Percentiles rank a stretch among this genome's conserved stretches.
These are phyloP conservation scores for Apiosordaria backusii DNA, from an alignment of 495 filamentous ascomycete species.

Conservation along the genomic window DNA sequence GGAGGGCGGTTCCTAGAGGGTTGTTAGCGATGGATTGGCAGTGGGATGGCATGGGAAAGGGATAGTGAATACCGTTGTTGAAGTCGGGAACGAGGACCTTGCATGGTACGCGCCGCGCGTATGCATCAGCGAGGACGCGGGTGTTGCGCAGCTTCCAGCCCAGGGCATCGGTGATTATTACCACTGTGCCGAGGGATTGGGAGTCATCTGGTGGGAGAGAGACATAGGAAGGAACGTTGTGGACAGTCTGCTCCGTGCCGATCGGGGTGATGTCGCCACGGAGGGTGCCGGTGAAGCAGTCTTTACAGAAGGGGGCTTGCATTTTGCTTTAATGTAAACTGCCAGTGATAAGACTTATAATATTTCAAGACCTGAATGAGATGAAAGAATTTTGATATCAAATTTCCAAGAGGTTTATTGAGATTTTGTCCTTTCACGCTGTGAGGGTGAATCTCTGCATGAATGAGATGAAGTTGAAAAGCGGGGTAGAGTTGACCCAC, in stretches of 20 bases:
- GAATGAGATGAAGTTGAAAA: too few species aligned
- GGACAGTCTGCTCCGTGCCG: constrained; percentile 35
- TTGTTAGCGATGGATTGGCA: too few species aligned
- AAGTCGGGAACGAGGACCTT: constrained; percentile 58
- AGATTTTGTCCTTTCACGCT: too few species aligned
- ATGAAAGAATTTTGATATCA: background rate
- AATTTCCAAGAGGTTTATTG: background rate
- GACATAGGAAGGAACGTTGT: constrained; percentile 52
- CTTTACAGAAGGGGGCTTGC: constrained; percentile 21
- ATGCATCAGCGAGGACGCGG: constrained; percentile 51
- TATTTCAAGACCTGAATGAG: background rate
- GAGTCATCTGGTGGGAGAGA: constrained; percentile 32
- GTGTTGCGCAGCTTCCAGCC: constrained; percentile 57
- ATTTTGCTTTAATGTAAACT: constrained; percentile 2
- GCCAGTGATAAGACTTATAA: too few species aligned
- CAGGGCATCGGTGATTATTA: constrained; percentile 56
- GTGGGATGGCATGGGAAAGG: too few species aligned
- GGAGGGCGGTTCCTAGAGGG: constrained; percentile 20
- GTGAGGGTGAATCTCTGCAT: too few species aligned
- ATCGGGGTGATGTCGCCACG: constrained; percentile 27
- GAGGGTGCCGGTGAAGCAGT: constrained; percentile 34
- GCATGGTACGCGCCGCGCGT: constrained; percentile 46
- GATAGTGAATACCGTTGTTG: constrained; percentile 47
- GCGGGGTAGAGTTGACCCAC: too few species aligned
- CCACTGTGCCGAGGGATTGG: constrained; percentile 44